Evolutionary conservation across 2,329 filamentous ascomycete species (phyloP).

Genomic region (Pseudogymnoascus pannorum): DNA sequence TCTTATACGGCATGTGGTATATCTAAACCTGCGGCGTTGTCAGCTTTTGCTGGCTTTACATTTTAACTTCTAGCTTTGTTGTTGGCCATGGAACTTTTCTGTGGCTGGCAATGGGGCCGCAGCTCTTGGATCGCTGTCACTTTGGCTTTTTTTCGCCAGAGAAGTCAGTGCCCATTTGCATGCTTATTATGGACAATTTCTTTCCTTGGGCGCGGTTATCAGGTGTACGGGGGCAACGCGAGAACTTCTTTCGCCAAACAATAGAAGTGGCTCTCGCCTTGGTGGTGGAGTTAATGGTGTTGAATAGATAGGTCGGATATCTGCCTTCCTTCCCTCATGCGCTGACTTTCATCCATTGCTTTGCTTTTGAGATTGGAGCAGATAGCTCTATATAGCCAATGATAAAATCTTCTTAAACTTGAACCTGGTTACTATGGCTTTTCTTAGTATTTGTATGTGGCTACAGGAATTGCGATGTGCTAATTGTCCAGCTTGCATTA

Average conservation of each 20-base stretch:
- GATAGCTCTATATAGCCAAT: background rate
- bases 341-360: background rate
- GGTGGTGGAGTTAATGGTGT: background rate
- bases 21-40: conserved; percentile 19
- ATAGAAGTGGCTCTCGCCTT: conserved; percentile 2
- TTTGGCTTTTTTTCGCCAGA: background rate
- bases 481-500: background rate
- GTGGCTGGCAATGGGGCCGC: background rate
- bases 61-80: background rate
- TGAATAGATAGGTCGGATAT: background rate
- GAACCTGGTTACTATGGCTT: background rate
- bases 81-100: background rate
- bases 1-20: conserved; percentile 29
- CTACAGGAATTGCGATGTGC: background rate
- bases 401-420: background rate
- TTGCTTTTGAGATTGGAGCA: background rate
- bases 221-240: background rate
- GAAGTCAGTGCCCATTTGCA: background rate
- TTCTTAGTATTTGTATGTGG: background rate
- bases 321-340: background rate
- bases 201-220: conserved; percentile 7
- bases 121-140: background rate
- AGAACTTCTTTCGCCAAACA: background rate
- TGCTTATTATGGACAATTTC: conserved; percentile 9
- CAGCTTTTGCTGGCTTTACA: background rate